Conservation (phyloP, 208 protist genomes). For the Strigomonas culicis region DNA sequence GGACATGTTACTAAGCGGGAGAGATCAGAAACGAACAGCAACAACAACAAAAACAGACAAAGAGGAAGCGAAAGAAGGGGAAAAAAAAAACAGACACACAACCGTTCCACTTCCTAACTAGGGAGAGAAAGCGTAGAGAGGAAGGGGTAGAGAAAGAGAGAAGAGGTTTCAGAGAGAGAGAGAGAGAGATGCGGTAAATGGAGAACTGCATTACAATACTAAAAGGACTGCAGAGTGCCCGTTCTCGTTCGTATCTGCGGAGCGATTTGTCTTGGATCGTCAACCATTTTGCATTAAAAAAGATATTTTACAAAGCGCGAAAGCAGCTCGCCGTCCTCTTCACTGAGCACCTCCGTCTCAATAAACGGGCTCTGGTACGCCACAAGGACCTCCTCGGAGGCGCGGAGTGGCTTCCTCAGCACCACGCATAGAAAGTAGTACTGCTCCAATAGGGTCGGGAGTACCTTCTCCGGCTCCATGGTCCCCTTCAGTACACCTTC, state of each 20-base stretch:
- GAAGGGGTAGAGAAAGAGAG: too few relatives aligned
- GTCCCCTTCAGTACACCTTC: constrained; percentile 25
- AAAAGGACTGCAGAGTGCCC: not conserved
- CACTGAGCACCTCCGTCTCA: constrained; percentile 36
- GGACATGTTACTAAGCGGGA: constrained; percentile 31
- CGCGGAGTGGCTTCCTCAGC: constrained; percentile 35
- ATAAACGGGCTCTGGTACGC: constrained; percentile 43
- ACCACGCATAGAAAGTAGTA: constrained; percentile 70
- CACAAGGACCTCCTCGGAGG: constrained; percentile 76
- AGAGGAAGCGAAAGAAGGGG: not conserved
- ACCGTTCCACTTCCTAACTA: not conserved
- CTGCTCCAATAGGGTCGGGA: constrained; percentile 27
- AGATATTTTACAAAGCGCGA: constrained; percentile 65
- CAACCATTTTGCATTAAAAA: constrained; percentile 25
- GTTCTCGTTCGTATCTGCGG: too few relatives aligned
- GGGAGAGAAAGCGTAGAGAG: too few relatives aligned
- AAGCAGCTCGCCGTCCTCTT: constrained; percentile 35
- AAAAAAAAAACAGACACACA: constrained; percentile 5
- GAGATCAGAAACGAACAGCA: not conserved
- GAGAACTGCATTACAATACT: too few relatives aligned
- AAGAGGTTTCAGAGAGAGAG: too few relatives aligned
- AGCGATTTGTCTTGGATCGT: not conserved
- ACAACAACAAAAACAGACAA: constrained; percentile 16
- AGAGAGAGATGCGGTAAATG: too few relatives aligned
- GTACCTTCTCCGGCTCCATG: constrained; percentile 22